These are phyloP conservation scores for Aspergillus fijiensis DNA, from an alignment of 2,329 filamentous ascomycete species.

Conservation along the genomic window DNA sequence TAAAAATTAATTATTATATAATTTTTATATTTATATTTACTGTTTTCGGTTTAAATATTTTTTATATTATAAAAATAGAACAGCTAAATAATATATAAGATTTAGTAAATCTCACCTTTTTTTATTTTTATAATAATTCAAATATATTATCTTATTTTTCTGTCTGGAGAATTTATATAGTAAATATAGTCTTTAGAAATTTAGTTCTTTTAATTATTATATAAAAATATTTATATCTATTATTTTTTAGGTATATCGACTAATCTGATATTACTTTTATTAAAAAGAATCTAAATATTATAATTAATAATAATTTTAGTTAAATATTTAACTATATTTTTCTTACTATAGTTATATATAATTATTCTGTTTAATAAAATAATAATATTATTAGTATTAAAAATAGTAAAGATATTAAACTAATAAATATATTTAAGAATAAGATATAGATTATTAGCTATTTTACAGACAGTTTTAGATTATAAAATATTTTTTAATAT, in stretches of 20 bases:
- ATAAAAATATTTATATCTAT: not conserved
- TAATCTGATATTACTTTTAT: too few species aligned
- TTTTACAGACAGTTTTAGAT: too few species aligned
- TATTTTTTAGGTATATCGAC: too few species aligned
- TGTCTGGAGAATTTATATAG: not conserved
- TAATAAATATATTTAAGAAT: not conserved
- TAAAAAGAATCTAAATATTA: too few species aligned
- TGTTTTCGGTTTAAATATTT: not conserved
- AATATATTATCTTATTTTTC: not conserved
- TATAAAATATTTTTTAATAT: not conserved
- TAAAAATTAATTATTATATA: not conserved
- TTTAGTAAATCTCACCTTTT: not conserved
- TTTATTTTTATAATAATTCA: not conserved
- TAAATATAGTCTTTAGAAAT: too few species aligned
- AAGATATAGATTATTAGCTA: not conserved
- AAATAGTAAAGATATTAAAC: not conserved
- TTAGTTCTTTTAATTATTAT: not conserved
- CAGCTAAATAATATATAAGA: not conserved
- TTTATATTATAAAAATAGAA: too few species aligned
- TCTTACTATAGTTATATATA: not conserved
- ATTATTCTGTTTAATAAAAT: not conserved
- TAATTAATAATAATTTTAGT: too few species aligned
- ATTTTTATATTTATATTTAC: too few species aligned
- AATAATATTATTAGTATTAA: not conserved
- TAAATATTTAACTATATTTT: not conserved